Evolutionary conservation across 768 basidiomycete genomes (phyloP), one percentile per base, ranked within the genome.

Genomic region (Boletus subcaerulescens): DNA sequence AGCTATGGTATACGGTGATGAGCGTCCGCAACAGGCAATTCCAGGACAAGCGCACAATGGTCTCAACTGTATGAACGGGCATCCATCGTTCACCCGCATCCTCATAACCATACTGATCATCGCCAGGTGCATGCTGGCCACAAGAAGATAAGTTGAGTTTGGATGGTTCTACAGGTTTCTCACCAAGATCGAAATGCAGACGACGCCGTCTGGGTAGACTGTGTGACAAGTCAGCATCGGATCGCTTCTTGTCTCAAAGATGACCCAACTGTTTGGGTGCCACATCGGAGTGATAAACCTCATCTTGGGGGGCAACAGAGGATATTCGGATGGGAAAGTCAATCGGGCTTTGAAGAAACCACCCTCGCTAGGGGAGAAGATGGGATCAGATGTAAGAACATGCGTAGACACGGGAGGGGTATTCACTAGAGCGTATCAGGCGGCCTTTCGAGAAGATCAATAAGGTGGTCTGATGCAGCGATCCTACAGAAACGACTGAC

Each of bases 11-110:
- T 41, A 49, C 7, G 26, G 35, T 13, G 24, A 22, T 65, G 36
- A 59, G 52, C 29, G 4, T 15, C 14, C 10, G 18, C 31, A 2
- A 22, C 22, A 8, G 11, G n/a, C 4, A 15, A 45, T 56, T 31
- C 20, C 29, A 35, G 3, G 36, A 29, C 15, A 9, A 18, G 71
- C 80, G 68, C 61, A 98, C 96, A 60, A 99, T 98, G 6, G 93
- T 93, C 76, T 98, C 94, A 33, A 98, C 89, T 1, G 91, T 90
- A 70, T 99, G 97, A 44, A 99, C 93, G 4, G 97, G 97, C 78
- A 95, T 77, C 97, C 97, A 99, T 58, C 97, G 77, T 75, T 99
- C 97, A 42, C 92, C 89, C 2, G 97, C 93, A 64, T 95, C 92
- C 71, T 99, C 97, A 65, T 96, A 98, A 12, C 96, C 90, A 63